A percentile compares a stretch with the other conserved stretches of the same genome.
phyloP scores from a whole-genome alignment of 2,329 filamentous ascomycete genomes.

The Botrytis fragariae region DNA sequence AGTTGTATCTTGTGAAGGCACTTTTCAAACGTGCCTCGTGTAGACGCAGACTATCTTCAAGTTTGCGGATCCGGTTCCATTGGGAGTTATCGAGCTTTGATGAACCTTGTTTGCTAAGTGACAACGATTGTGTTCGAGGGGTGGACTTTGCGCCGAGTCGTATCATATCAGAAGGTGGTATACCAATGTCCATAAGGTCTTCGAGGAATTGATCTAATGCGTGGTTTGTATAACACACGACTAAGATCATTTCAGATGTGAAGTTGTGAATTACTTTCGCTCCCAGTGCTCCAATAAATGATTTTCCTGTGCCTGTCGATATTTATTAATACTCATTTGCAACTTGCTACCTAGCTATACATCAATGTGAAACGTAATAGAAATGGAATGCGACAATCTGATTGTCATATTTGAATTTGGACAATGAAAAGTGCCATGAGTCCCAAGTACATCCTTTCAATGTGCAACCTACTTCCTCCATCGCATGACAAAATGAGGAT shows the following conservation, averaged over 20 bases:
- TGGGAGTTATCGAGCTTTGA: slow-evolving; percentile 38
- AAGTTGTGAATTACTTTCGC: slow-evolving; percentile 53
- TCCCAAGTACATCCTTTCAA: neutral
- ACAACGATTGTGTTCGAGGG: slow-evolving; percentile 47
- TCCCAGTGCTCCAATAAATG: slow-evolving; percentile 65
- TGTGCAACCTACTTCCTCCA: neutral
- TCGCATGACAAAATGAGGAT: neutral
- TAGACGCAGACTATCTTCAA: slow-evolving; percentile 41
- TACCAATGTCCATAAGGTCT: slow-evolving; percentile 60
- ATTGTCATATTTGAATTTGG: neutral
- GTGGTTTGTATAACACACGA: slow-evolving; percentile 68
- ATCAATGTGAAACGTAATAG: neutral
- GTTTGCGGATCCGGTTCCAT: slow-evolving; percentile 44
- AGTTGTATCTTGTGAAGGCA: slow-evolving; percentile 26
- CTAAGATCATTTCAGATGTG: slow-evolving; percentile 53
- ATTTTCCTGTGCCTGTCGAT: slow-evolving; percentile 66
- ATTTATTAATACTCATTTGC: slow-evolving; percentile 4
- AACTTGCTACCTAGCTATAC: neutral
- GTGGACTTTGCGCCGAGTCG: slow-evolving; percentile 62
- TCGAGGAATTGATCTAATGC: slow-evolving; percentile 64
- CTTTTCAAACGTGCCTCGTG: slow-evolving; percentile 33
- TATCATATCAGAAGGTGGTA: slow-evolving; percentile 50
- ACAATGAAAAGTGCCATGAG: neutral
- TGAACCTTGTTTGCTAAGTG: slow-evolving; percentile 44
- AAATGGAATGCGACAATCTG: neutral